These are phyloP conservation scores for Fusarium napiforme DNA, from an alignment of 2,329 filamentous ascomycete species.

Conservation along the genomic window DNA sequence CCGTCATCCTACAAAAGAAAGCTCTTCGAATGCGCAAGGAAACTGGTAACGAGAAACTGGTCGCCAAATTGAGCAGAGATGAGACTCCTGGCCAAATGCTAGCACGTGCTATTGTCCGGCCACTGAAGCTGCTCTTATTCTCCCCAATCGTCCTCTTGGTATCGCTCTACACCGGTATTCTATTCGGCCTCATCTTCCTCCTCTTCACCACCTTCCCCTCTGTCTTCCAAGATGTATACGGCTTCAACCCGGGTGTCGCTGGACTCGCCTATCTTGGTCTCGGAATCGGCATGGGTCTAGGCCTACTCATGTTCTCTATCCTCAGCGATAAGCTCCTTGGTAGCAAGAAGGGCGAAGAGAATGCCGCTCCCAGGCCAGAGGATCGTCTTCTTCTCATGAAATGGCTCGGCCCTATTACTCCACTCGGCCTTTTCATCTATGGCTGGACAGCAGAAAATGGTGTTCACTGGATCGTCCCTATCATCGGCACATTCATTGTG, in stretches of 20 bases:
- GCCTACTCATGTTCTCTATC: conserved; percentile 32
- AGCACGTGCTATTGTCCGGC: conserved; percentile 52
- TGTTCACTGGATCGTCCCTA: conserved; percentile 67
- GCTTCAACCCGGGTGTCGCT: conserved; percentile 41
- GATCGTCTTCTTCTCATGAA: conserved; percentile 66
- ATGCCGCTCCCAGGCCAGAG: conserved; percentile 50
- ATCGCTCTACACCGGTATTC: conserved; percentile 50
- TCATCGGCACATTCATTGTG: conserved; percentile 64
- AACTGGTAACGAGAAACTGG: conserved; percentile 31
- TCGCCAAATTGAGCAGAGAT: conserved; percentile 11
- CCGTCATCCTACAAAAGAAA: conserved; percentile 12
- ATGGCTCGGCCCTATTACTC: conserved; percentile 63
- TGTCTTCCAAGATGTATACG: conserved; percentile 51
- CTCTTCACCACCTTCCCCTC: conserved; percentile 52
- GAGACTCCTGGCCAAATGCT: conserved; percentile 34
- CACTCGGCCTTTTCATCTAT: conserved; percentile 66
- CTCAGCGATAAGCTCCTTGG: conserved; percentile 31
- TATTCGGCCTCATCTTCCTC: conserved; percentile 51
- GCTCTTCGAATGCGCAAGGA: conserved; percentile 7
- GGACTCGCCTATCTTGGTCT: conserved; percentile 64
- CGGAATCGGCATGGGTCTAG: conserved; percentile 49
- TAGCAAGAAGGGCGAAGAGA: not conserved
- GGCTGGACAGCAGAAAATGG: conserved; percentile 66
- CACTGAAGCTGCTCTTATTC: conserved; percentile 60
- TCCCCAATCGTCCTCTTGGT: conserved; percentile 64